Conservation (phyloP, 345 rosid species). For the Cardiospermum halicacabum region DNA sequence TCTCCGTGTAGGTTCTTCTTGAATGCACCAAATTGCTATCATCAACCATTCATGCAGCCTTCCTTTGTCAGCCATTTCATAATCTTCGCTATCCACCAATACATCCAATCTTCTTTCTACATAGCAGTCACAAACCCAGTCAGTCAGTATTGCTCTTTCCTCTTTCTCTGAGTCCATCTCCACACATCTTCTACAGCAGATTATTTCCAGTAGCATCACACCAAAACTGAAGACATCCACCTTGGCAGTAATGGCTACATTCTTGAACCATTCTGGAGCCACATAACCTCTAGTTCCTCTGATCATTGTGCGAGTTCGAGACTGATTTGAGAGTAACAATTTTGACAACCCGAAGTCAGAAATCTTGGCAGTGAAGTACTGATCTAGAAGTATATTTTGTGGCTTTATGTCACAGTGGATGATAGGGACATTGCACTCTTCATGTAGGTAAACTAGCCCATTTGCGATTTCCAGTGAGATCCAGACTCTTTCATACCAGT, state of each 20-base stretch:
- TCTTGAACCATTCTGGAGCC: slow-evolving; percentile 26
- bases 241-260: slow-evolving; percentile 16
- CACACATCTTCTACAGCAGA: slow-evolving; percentile 19
- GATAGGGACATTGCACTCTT: slow-evolving; percentile 10
- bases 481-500: slow-evolving; percentile 14
- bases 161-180: not conserved
- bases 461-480: slow-evolving; percentile 14
- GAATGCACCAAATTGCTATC: slow-evolving; percentile 20
- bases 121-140: slow-evolving; percentile 16
- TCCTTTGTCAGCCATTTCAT: slow-evolving; percentile 1
- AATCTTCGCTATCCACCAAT: not conserved
- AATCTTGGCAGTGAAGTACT: not conserved
- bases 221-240: slow-evolving; percentile 34
- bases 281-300: slow-evolving; percentile 20
- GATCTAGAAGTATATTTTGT: slow-evolving; percentile 20
- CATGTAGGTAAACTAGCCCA: slow-evolving; percentile 19
- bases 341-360: slow-evolving; percentile 18
- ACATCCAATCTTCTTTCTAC: slow-evolving; percentile 1
- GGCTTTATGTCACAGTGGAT: slow-evolving; percentile 21
- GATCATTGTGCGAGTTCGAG: not conserved
- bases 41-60: slow-evolving; percentile 13
- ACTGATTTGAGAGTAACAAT: slow-evolving; percentile 8
- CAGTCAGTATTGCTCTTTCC: not conserved
- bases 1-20: slow-evolving; percentile 21
- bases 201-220: slow-evolving; percentile 18